Conservation (phyloP, 2,329 filamentous ascomycete genomes). For the Metarhizium rileyi region DNA sequence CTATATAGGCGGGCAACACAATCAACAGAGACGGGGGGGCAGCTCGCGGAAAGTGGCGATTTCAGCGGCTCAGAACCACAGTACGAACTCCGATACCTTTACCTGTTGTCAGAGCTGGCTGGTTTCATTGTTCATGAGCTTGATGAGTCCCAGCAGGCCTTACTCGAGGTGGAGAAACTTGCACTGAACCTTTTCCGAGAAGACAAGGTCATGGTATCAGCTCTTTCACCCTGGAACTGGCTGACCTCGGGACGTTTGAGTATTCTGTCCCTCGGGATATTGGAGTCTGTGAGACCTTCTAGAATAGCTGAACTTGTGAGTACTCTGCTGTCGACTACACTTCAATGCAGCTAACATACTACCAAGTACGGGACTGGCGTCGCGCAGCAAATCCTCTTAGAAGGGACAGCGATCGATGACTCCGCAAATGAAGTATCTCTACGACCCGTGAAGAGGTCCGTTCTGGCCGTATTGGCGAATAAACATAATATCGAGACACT, state of each 20-base stretch:
- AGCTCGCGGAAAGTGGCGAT: constrained; percentile 23
- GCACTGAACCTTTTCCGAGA: constrained; percentile 28
- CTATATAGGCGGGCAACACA: constrained; percentile 33
- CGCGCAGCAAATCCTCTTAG: constrained; percentile 25
- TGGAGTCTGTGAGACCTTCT: constrained; percentile 26
- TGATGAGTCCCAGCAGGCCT: constrained; percentile 25
- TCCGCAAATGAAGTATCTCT: constrained; percentile 7
- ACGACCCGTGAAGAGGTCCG: constrained; percentile 21
- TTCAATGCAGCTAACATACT: constrained; percentile 4
- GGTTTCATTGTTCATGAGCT: constrained; percentile 28
- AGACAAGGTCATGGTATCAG: constrained; percentile 9
- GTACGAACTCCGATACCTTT: constrained; percentile 25
- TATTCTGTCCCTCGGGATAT: constrained; percentile 27
- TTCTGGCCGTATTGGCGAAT: constrained; percentile 34
- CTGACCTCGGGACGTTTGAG: constrained; percentile 20
- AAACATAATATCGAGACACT: constrained; percentile 31
- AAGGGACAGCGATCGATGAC: constrained; percentile 12
- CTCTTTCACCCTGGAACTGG: constrained; percentile 20
- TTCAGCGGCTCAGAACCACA: constrained; percentile 18
- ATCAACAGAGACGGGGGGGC: constrained; percentile 9
- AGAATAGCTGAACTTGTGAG: constrained; percentile 26
- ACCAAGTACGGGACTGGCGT: constrained; percentile 27
- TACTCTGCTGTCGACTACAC: background rate
- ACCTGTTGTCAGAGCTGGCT: constrained; percentile 25
- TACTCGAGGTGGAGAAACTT: constrained; percentile 22